These are phyloP conservation scores for Exidia glandulosa DNA, from an alignment of 768 basidiomycete genomes.

Conservation along the genomic window DNA sequence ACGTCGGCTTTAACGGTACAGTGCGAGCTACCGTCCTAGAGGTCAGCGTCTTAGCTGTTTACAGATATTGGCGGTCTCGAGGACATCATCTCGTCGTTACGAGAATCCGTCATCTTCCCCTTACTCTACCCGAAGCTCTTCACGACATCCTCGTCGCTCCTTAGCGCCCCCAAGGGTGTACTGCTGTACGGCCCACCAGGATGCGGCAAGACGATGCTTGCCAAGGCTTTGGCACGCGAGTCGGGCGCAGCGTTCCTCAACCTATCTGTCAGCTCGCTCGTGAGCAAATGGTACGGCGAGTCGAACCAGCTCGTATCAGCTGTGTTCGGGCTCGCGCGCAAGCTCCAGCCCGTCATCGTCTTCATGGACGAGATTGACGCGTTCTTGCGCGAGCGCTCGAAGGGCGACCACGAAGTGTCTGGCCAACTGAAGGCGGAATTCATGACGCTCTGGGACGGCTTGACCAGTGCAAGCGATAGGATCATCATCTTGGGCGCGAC, in stretches of 20 bases:
- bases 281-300: constrained; percentile 81
- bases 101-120: constrained; percentile 94
- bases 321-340: constrained; percentile 85
- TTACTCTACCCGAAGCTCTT: constrained; percentile 86
- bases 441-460: constrained; percentile 96
- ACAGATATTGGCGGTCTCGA: constrained; percentile 90
- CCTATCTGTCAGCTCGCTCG: constrained; percentile 60
- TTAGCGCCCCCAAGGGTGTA: constrained; percentile 91
- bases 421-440: constrained; percentile 98
- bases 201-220: constrained; percentile 99
- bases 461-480: constrained; percentile 67
- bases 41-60: constrained; percentile 2
- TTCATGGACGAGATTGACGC: constrained; percentile 99
- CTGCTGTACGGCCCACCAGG: constrained; percentile 94
- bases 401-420: constrained; percentile 92
- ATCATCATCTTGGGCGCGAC: constrained; percentile 92
- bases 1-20: constrained; percentile 61
- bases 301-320: constrained; percentile 93
- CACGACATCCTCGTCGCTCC: constrained; percentile 64
- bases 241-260: constrained; percentile 96
- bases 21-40: neutral
- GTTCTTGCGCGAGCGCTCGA: constrained; percentile 77
- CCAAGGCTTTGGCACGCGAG: constrained; percentile 95
- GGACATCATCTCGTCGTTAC: constrained; percentile 74
- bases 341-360: constrained; percentile 90